Percentiles rank a stretch among this genome's conserved stretches.
Evolutionary conservation across 495 filamentous ascomycete species (phyloP).

Genomic region (Symbiotaphrina buchneri): DNA sequence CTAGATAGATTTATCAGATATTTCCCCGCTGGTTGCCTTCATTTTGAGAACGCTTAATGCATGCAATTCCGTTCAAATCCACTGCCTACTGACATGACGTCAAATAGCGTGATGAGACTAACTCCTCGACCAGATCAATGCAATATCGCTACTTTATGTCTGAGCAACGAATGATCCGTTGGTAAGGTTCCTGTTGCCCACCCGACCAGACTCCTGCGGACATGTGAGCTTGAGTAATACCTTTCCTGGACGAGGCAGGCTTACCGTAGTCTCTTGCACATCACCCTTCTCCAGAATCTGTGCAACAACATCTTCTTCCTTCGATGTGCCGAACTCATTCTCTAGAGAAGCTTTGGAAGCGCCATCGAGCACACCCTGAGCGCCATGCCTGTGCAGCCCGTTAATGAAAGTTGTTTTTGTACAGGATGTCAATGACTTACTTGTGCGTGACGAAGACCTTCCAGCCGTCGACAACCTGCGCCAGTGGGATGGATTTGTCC

Average conservation of each 20-base stretch:
- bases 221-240: neutral
- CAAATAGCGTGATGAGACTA: too few relatives aligned
- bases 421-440: constrained; percentile 27
- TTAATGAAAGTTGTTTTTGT: too few relatives aligned
- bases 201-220: constrained; percentile 14
- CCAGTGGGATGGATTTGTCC: constrained; percentile 57
- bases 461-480: constrained; percentile 70
- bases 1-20: too few relatives aligned
- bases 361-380: constrained; percentile 52
- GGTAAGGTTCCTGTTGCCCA: constrained; percentile 21
- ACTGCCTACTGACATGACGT: too few relatives aligned
- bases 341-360: constrained; percentile 55
- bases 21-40: too few relatives aligned
- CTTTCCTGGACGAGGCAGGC: constrained; percentile 9
- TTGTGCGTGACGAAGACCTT: constrained; percentile 81
- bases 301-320: constrained; percentile 55
- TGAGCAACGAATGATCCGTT: constrained; percentile 19
- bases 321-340: constrained; percentile 65
- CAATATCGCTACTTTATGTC: too few relatives aligned
- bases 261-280: constrained; percentile 42
- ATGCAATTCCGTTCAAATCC: too few relatives aligned
- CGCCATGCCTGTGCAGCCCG: constrained; percentile 73
- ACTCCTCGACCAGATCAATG: too few relatives aligned
- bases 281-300: constrained; percentile 60
- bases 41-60: too few relatives aligned